phyloP scores from a whole-genome alignment of 352 stramenopile genomes.

The Pythium plurisporium region DNA sequence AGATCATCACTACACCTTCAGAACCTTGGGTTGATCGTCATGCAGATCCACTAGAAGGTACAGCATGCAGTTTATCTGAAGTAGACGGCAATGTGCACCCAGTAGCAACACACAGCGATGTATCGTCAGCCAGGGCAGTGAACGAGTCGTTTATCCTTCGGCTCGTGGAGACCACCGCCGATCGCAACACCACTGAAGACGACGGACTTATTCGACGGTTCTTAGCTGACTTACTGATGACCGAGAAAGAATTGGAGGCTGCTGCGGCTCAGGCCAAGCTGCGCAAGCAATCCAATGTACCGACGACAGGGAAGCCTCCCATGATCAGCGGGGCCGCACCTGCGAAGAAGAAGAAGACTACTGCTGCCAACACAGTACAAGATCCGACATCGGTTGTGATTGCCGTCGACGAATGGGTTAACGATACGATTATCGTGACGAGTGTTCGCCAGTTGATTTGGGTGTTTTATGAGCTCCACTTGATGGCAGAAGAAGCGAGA shows the following conservation, averaged over 20 bases:
- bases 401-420: conserved; percentile 1
- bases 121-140: no score
- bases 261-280: conserved; percentile 31
- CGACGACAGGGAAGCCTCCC: conserved; percentile 17
- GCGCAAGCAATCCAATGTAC: conserved; percentile 33
- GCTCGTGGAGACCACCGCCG: neutral
- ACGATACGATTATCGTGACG: neutral
- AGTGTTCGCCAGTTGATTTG: conserved; percentile 36
- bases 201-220: conserved; percentile 24
- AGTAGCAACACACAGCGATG: no score
- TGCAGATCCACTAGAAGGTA: no score
- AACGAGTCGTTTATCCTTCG: no score
- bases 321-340: neutral
- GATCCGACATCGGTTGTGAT: conserved; percentile 2
- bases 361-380: neutral
- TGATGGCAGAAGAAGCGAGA: conserved; percentile 43
- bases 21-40: no score
- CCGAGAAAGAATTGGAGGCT: conserved; percentile 25
- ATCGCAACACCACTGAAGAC: conserved; percentile 4
- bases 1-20: no score
- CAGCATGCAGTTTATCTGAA: no score
- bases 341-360: conserved; percentile 12
- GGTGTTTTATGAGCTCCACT: conserved; percentile 56
- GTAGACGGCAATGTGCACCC: no score
- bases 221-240: conserved; percentile 34